phyloP scores from a whole-genome alignment of 495 filamentous ascomycete genomes.

The Penicillium canescens region DNA sequence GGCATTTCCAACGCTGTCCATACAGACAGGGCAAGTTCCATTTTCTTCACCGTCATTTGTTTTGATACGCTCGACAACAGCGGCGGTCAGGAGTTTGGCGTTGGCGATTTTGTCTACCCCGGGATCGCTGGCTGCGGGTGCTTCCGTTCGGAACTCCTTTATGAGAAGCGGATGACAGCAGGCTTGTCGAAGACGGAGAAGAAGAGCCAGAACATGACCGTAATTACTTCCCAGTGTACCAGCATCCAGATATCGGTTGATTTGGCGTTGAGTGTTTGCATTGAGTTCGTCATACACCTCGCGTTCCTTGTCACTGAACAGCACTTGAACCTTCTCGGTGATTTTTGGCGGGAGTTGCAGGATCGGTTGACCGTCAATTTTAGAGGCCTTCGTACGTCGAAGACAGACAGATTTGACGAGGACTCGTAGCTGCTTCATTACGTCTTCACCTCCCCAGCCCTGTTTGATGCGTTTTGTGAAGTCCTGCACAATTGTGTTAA shows the following conservation, averaged over 20 bases:
- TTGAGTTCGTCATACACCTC: conserved; percentile 75
- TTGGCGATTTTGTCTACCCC: conserved; percentile 66
- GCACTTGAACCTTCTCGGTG: conserved; percentile 62
- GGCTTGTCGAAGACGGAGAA: conserved; percentile 81
- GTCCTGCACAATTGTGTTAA: conserved; percentile 28
- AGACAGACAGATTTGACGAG: conserved; percentile 84
- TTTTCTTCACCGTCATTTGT: conserved; percentile 54
- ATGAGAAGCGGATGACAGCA: conserved; percentile 95
- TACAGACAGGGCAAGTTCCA: conserved; percentile 70
- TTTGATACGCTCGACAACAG: conserved; percentile 70
- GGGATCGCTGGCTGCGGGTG: conserved; percentile 47
- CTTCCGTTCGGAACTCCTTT: conserved; percentile 62
- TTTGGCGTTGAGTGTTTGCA: conserved; percentile 60
- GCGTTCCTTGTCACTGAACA: conserved; percentile 73
- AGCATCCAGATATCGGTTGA: conserved; percentile 75
- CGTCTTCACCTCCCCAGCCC: conserved; percentile 33
- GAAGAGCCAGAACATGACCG: conserved; percentile 77
- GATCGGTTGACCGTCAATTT: conserved; percentile 85
- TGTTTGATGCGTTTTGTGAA: conserved; percentile 56
- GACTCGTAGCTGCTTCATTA: conserved; percentile 73
- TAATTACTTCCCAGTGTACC: conserved; percentile 78
- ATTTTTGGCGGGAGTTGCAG: conserved; percentile 70
- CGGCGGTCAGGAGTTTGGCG: conserved; percentile 59
- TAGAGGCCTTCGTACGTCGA: conserved; percentile 79
- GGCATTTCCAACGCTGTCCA: conserved; percentile 73